Percentiles rank a stretch among this genome's conserved stretches.
These are phyloP conservation scores for Maudiozyma humilis DNA, from an alignment of 1,139 yeast genomes.

Conservation along the genomic window DNA sequence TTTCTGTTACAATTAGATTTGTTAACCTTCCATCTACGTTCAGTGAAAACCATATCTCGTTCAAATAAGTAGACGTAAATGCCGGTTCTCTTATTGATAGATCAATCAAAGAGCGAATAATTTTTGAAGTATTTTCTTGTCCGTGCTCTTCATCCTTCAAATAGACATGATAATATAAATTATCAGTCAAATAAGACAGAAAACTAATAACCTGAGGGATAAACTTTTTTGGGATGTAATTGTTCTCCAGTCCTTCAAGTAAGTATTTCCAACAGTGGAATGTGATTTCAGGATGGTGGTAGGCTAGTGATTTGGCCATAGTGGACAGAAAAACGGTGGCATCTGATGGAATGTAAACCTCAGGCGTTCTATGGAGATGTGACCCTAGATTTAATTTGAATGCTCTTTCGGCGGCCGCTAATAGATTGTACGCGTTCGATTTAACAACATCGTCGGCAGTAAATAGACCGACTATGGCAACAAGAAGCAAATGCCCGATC, in stretches of 20 bases:
- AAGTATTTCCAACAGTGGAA: conserved; percentile 31
- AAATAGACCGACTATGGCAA: conserved; percentile 60
- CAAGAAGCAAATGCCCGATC: conserved; percentile 52
- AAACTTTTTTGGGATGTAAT: conserved; percentile 17
- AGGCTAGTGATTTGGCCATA: conserved; percentile 52
- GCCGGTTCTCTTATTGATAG: conserved; percentile 41
- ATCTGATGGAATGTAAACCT: conserved; percentile 66
- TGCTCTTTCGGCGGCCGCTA: conserved; percentile 54
- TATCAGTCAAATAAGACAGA: conserved; percentile 72
- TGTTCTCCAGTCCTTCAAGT: conserved; percentile 22
- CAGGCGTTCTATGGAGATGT: conserved; percentile 48
- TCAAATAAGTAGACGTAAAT: conserved; percentile 42
- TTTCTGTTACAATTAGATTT: conserved; percentile 58
- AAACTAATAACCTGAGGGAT: conserved; percentile 37
- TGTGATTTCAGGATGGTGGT: conserved; percentile 52
- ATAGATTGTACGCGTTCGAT: conserved; percentile 52
- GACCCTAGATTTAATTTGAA: conserved; percentile 59
- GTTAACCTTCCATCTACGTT: conserved; percentile 55
- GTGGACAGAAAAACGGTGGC: conserved; percentile 56
- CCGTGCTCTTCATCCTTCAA: conserved; percentile 49
- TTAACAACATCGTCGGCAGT: conserved; percentile 52
- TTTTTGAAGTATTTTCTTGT: conserved; percentile 49
- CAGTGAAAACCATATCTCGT: conserved; percentile 63
- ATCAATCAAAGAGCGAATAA: conserved; percentile 56
- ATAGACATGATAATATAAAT: conserved; percentile 53